Percentiles rank a stretch among this genome's conserved stretches.
Evolutionary conservation across 768 basidiomycete species (phyloP).

Genomic region (Kondoa malvinella): DNA sequence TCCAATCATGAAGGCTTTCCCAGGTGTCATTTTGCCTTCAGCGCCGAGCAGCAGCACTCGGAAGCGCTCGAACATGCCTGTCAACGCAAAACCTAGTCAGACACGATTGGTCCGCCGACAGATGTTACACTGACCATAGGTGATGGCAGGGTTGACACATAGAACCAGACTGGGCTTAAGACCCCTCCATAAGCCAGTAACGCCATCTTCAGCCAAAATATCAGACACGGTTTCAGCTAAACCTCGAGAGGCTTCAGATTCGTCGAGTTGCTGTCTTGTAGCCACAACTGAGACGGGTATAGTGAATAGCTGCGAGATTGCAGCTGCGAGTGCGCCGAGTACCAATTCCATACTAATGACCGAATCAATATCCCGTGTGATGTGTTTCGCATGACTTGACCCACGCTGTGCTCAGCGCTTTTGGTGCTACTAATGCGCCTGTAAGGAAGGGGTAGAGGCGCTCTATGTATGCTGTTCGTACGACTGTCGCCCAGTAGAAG

Average conservation of each 20-base stretch:
- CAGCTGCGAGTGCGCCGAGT: conserved; percentile 81
- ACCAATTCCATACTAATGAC: conserved; percentile 45
- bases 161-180: conserved; percentile 83
- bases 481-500: conserved; percentile 95
- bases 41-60: conserved; percentile 48
- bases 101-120: not conserved
- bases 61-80: conserved; percentile 73
- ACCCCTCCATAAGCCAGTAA: conserved; percentile 68
- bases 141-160: conserved; percentile 93
- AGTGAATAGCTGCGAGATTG: conserved; percentile 89
- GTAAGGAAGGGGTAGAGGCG: conserved; percentile 49
- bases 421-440: conserved; percentile 31
- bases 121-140: conserved; percentile 39
- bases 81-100: not conserved
- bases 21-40: conserved; percentile 52
- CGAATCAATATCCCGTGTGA: conserved; percentile 6
- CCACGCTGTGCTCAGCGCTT: conserved; percentile 24
- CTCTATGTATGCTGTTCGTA: conserved; percentile 64
- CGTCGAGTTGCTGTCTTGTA: conserved; percentile 81
- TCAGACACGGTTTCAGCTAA: conserved; percentile 64
- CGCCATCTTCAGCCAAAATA: conserved; percentile 75
- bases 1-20: conserved; percentile 66
- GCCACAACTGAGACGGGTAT: conserved; percentile 96
- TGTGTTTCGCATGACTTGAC: no score
- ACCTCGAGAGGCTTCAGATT: conserved; percentile 35